Percentiles rank a stretch among this genome's conserved stretches.
Evolutionary conservation across 2,329 filamentous ascomycete species (phyloP).

Genomic region (Cladosporium sp.): DNA sequence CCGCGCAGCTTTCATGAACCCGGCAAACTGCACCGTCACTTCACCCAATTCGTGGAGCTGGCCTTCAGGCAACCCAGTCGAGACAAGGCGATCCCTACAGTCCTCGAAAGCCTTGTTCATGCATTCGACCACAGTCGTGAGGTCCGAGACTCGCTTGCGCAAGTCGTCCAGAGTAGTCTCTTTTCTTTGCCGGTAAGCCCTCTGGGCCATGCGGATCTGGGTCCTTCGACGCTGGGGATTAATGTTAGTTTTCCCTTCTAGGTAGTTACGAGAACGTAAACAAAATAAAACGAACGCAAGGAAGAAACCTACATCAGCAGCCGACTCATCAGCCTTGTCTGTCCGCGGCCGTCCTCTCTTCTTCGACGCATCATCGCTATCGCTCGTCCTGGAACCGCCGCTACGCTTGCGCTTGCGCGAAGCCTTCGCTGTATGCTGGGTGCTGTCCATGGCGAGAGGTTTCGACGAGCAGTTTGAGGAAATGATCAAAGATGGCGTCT

Average conservation of each 20-base stretch:
- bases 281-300: slow-evolving; percentile 14
- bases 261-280: too few relatives aligned
- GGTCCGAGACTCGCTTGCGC: slow-evolving; percentile 63
- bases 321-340: slow-evolving; percentile 72
- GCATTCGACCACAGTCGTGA: slow-evolving; percentile 66
- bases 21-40: slow-evolving; percentile 11
- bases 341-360: slow-evolving; percentile 71
- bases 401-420: slow-evolving; percentile 10
- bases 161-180: slow-evolving; percentile 74
- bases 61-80: slow-evolving; percentile 17
- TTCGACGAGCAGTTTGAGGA: too few relatives aligned
- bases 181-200: slow-evolving; percentile 80
- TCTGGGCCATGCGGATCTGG: slow-evolving; percentile 81
- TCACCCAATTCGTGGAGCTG: slow-evolving; percentile 22
- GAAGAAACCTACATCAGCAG: slow-evolving; percentile 64
- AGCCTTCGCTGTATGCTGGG: background rate
- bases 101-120: slow-evolving; percentile 69
- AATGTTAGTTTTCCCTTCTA: slow-evolving; percentile 15
- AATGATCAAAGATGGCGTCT: too few relatives aligned
- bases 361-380: slow-evolving; percentile 32
- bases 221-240: slow-evolving; percentile 66
- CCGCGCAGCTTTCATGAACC: slow-evolving; percentile 20
- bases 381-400: background rate
- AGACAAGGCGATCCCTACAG: slow-evolving; percentile 19
- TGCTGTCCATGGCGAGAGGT: background rate